These are phyloP conservation scores for Chlorociboria aeruginascens DNA, from an alignment of 495 filamentous ascomycete species.

Conservation along the genomic window DNA sequence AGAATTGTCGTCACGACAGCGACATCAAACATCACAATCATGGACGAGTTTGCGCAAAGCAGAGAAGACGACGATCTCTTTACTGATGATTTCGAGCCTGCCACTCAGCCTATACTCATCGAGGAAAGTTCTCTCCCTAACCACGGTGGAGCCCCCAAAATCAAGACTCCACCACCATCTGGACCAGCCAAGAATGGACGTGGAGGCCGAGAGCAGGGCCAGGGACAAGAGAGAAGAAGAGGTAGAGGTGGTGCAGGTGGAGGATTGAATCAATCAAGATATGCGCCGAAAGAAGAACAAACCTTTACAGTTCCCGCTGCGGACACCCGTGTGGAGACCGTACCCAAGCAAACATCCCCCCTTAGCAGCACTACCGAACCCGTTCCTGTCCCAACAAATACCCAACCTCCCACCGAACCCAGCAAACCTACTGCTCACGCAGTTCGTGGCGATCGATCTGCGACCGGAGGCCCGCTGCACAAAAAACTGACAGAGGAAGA, in stretches of 20 bases:
- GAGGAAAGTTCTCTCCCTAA: slow-evolving; percentile 2
- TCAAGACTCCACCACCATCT: background rate
- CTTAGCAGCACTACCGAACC: background rate
- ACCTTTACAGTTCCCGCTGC: background rate
- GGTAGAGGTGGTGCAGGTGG: slow-evolving; percentile 12
- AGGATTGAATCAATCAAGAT: slow-evolving; percentile 5
- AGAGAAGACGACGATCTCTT: slow-evolving; percentile 56
- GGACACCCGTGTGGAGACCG: background rate
- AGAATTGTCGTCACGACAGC: background rate
- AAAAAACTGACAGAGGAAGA: slow-evolving; percentile 61
- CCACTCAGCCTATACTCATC: slow-evolving; percentile 27
- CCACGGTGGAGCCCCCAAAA: background rate
- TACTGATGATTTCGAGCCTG: slow-evolving; percentile 59
- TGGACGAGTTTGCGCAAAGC: slow-evolving; percentile 52
- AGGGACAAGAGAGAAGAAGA: slow-evolving; percentile 18
- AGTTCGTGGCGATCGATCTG: slow-evolving; percentile 55
- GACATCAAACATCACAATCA: slow-evolving; percentile 14
- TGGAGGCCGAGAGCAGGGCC: background rate
- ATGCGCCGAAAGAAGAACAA: slow-evolving; percentile 3
- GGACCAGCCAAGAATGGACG: background rate
- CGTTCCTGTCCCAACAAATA: background rate
- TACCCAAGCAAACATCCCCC: background rate
- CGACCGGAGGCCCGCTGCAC: slow-evolving; percentile 51
- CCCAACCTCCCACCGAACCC: slow-evolving; percentile 2
- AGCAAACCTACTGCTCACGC: slow-evolving; percentile 21